phyloP scores from a whole-genome alignment of 345 rosid genomes.

The Eucalyptus leucophloia region DNA sequence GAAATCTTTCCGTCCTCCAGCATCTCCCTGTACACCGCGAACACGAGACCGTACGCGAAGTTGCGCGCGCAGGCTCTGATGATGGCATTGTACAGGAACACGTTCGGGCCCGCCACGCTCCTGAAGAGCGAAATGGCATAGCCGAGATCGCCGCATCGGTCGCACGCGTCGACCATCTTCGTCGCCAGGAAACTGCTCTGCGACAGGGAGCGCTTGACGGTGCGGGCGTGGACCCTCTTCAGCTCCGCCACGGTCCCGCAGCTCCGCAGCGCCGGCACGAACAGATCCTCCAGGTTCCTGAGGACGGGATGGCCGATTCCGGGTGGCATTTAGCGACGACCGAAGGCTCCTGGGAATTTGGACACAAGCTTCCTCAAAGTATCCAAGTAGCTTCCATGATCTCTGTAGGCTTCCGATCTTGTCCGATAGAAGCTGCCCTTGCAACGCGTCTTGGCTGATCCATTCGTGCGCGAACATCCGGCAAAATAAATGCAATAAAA shows the following conservation, averaged over 20 bases:
- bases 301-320: not conserved
- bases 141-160: conserved; percentile 11
- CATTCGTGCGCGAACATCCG: not conserved
- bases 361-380: not conserved
- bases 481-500: not conserved
- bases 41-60: conserved; percentile 3
- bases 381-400: not conserved
- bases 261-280: conserved; percentile 21
- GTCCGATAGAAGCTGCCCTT: not conserved
- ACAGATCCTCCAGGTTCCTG: conserved; percentile 29
- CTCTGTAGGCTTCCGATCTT: not conserved
- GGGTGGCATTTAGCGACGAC: not conserved
- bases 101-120: conserved; percentile 24
- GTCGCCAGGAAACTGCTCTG: conserved; percentile 41
- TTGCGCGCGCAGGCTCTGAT: conserved; percentile 35
- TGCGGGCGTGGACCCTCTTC: conserved; percentile 30
- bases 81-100: conserved; percentile 40
- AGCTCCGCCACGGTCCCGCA: conserved; percentile 9
- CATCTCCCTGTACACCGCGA: conserved; percentile 23
- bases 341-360: not conserved
- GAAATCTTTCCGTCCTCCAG: not conserved
- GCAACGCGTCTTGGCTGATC: not conserved
- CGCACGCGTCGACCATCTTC: conserved; percentile 41
- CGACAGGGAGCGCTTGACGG: conserved; percentile 23
- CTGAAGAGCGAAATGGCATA: conserved; percentile 31